Base-by-base conservation (phyloP, 2,329 filamentous ascomycete genomes). In the Calonectria hongkongensis region DNA sequence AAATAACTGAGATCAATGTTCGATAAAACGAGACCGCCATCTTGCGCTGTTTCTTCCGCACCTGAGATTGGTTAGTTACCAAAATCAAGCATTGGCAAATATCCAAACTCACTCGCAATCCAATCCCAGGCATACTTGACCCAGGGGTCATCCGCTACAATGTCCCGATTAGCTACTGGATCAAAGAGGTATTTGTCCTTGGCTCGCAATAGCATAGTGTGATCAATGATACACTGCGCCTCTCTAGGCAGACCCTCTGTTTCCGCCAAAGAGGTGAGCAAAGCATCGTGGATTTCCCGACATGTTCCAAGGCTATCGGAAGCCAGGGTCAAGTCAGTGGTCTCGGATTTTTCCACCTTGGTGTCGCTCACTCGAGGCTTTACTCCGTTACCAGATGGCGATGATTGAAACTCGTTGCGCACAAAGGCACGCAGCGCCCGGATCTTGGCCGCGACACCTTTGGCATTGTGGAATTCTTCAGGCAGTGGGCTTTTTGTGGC, bases 61-160 rank as follows among this genome's bases (percentile, higher is more conserved):
- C 90, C 91, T 90, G 48, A 41, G 56, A 60, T 56, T 62, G 21
- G 71, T 82, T 50, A 83, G 78, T 68, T 47, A 21, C 21, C 18
- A 47, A 30, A 27, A 21, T n/a, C 10, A 6, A 43, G 30, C 2
- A 36, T 16, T 21, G 15, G 33, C 39, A 15, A 25, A 15, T 45
- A 12, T 13, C n/a, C 25, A 5, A 15, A 88, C 86, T 80, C 79
- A 92, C 93, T 91, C 71, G 90, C 88, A 60, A 96, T 87, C 88
- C 94, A 94, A 58, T 91, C 90, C 95, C 95, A 97, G n/a, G 94
- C 86, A 69, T 94, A 93, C 70, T 92, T 89, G n/a, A 96, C 86
- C 90, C 94, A 94, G 36, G 90, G 90, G 78, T 96, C 92, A 73
- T 95, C 93, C 7, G 88, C 86, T 1, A 94, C 88, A n/a, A 96